A percentile compares a stretch with the other conserved stretches of the same genome.
Conservation (phyloP, 1,139 yeast genomes). For the Taphrina pruni region DNA sequence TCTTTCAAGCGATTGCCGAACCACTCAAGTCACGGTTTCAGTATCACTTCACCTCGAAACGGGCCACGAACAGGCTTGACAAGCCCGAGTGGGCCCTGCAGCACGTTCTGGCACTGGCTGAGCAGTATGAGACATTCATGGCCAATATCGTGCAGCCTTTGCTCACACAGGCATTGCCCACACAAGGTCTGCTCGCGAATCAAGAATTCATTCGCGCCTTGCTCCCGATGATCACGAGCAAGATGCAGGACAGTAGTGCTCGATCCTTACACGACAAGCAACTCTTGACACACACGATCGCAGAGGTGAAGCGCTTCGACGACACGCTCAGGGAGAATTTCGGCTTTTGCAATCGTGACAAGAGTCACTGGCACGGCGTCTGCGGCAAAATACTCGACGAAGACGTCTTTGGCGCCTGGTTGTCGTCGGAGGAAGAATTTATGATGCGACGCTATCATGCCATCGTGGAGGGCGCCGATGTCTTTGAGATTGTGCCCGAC, state of each 20-base stretch:
- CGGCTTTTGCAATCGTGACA: constrained; percentile 61
- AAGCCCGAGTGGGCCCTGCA: constrained; percentile 77
- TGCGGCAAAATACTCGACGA: constrained; percentile 62
- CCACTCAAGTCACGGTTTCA: constrained; percentile 68
- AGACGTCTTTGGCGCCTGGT: constrained; percentile 65
- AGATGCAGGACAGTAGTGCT: constrained; percentile 55
- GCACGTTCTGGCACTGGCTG: constrained; percentile 61
- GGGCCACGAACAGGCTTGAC: constrained; percentile 70
- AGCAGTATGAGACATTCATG: constrained; percentile 56
- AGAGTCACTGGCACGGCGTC: constrained; percentile 62
- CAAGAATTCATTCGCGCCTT: constrained; percentile 64
- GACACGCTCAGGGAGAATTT: constrained; percentile 60
- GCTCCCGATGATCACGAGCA: constrained; percentile 60
- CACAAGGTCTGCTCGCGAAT: constrained; percentile 51
- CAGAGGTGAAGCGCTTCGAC: constrained; percentile 67
- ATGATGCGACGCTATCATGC: constrained; percentile 66
- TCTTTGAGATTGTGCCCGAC: constrained; percentile 64
- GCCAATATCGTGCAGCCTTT: constrained; percentile 53
- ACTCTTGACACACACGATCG: constrained; percentile 65
- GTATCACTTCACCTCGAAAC: constrained; percentile 70
- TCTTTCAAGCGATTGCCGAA: constrained; percentile 62
- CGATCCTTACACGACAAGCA: constrained; percentile 57
- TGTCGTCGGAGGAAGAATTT: constrained; percentile 64
- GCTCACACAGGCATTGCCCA: constrained; percentile 44
- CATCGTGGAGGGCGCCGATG: constrained; percentile 60